Conservation (phyloP, 805 yeast genomes). For the Yamadazyma sp. region DNA sequence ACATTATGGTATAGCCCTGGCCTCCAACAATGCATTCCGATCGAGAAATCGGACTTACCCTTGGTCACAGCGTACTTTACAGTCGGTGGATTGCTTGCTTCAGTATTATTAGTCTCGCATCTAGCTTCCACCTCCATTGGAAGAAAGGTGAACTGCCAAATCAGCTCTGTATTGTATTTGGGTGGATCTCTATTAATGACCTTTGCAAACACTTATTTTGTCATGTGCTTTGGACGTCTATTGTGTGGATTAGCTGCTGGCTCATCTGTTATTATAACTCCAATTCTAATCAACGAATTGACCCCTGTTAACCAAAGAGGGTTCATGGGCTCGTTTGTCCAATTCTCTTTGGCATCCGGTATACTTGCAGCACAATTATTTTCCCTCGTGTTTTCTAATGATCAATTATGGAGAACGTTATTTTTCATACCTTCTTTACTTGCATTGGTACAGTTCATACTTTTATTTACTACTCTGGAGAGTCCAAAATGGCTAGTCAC, state of each 20-base stretch:
- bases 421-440: slow-evolving; percentile 27
- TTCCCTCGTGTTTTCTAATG: slow-evolving; percentile 34
- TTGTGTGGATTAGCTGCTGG: slow-evolving; percentile 41
- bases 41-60: slow-evolving; percentile 22
- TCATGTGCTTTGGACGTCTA: slow-evolving; percentile 32
- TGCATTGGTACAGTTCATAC: slow-evolving; percentile 28
- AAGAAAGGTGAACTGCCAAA: slow-evolving; percentile 22
- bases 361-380: slow-evolving; percentile 35
- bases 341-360: slow-evolving; percentile 39
- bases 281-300: slow-evolving; percentile 40
- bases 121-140: slow-evolving; percentile 25
- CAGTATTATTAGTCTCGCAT: slow-evolving; percentile 29
- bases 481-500: slow-evolving; percentile 45
- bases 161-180: slow-evolving; percentile 23
- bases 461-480: slow-evolving; percentile 37
- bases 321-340: slow-evolving; percentile 39
- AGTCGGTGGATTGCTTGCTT: slow-evolving; percentile 36
- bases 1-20: slow-evolving; percentile 28
- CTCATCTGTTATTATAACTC: slow-evolving; percentile 38
- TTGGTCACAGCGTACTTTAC: slow-evolving; percentile 35
- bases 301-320: slow-evolving; percentile 43
- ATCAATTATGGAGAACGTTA: slow-evolving; percentile 37
- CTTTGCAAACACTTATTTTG: slow-evolving; percentile 19
- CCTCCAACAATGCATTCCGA: slow-evolving; percentile 29
- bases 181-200: slow-evolving; percentile 31